These are phyloP conservation scores for Colletotrichum sp. DNA, from an alignment of 2,329 filamentous ascomycete genomes.

Conservation along the genomic window DNA sequence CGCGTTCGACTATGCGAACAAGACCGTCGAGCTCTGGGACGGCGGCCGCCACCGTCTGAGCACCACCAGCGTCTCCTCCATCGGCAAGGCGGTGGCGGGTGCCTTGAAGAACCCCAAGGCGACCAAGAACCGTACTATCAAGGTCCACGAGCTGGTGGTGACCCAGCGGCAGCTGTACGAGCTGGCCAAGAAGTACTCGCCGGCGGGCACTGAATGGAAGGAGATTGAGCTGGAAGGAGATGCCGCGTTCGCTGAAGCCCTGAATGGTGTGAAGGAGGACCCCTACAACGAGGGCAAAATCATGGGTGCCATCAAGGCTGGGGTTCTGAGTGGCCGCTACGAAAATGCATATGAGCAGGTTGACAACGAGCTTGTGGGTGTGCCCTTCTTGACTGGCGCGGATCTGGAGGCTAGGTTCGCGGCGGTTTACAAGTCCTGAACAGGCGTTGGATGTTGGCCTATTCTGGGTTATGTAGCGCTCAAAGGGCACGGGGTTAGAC, in stretches of 20 bases:
- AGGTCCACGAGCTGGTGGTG: constrained; percentile 52
- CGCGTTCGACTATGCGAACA: neutral
- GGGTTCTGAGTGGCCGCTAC: neutral
- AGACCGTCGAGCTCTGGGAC: constrained; percentile 49
- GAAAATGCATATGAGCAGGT: neutral
- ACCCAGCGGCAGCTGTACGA: constrained; percentile 56
- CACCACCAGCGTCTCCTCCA: constrained; percentile 48
- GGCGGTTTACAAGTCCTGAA: neutral
- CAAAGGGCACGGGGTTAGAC: neutral
- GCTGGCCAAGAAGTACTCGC: constrained; percentile 24
- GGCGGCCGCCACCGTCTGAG: constrained; percentile 50
- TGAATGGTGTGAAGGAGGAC: neutral
- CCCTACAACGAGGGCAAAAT: neutral
- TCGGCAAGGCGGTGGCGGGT: constrained; percentile 52
- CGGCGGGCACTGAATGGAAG: constrained; percentile 4
- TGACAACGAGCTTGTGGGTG: neutral
- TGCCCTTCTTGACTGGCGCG: neutral
- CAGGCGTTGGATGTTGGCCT: neutral
- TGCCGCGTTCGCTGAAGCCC: neutral
- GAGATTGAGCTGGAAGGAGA: neutral
- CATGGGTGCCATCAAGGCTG: neutral
- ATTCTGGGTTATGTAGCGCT: neutral
- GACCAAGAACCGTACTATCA: constrained; percentile 59
- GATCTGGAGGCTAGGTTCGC: constrained; percentile 10
- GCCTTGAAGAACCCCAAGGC: constrained; percentile 48